A percentile compares a stretch with the other conserved stretches of the same genome.
Evolutionary conservation across 2,329 filamentous ascomycete species (phyloP).

Genomic region (Fusarium buxicola): DNA sequence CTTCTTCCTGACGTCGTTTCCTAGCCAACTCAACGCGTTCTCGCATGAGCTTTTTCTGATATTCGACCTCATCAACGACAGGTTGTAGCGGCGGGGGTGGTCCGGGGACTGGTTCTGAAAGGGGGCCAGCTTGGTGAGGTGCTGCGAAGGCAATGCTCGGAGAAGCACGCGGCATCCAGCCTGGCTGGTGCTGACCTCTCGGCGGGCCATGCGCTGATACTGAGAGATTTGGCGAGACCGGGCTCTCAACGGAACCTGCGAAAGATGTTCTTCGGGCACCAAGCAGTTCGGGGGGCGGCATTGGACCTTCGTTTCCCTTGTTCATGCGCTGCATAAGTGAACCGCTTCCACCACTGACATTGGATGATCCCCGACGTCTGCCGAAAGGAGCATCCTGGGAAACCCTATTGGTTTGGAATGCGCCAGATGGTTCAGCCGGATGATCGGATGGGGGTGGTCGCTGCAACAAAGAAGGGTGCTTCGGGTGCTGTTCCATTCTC

Average conservation of each 20-base stretch:
- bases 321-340: slow-evolving; percentile 69
- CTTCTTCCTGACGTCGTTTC: slow-evolving; percentile 75
- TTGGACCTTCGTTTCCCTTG: slow-evolving; percentile 57
- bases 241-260: slow-evolving; percentile 62
- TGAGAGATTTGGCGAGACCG: slow-evolving; percentile 57
- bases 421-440: slow-evolving; percentile 84
- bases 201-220: slow-evolving; percentile 44
- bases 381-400: slow-evolving; percentile 75
- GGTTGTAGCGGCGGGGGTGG: slow-evolving; percentile 49
- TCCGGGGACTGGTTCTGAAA: slow-evolving; percentile 48
- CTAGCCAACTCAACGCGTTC: slow-evolving; percentile 77
- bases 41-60: slow-evolving; percentile 78
- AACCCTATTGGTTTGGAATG: slow-evolving; percentile 83
- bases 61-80: slow-evolving; percentile 68
- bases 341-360: slow-evolving; percentile 88
- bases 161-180: slow-evolving; percentile 53
- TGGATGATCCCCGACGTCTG: slow-evolving; percentile 87
- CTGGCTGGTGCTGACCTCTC: slow-evolving; percentile 43
- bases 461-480: slow-evolving; percentile 84
- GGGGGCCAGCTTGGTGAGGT: slow-evolving; percentile 49
- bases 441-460: slow-evolving; percentile 73
- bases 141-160: slow-evolving; percentile 57
- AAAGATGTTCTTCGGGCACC: slow-evolving; percentile 62
- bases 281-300: slow-evolving; percentile 58
- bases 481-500: slow-evolving; percentile 73